These are phyloP conservation scores for Mycena indigotica DNA, from an alignment of 768 basidiomycete genomes.

Conservation along the genomic window DNA sequence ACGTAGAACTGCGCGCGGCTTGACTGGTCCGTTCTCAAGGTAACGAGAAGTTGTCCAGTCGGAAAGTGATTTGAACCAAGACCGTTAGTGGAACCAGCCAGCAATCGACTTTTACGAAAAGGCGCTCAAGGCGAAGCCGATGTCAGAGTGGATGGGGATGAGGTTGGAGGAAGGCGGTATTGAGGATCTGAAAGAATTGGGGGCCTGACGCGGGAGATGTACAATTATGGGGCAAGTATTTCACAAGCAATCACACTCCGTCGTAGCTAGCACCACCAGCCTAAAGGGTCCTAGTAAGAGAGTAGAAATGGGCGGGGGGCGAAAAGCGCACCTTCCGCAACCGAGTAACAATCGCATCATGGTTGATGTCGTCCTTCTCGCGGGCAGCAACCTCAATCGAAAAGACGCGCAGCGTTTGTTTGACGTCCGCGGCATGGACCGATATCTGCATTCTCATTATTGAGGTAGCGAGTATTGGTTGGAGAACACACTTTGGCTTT, in stretches of 20 bases:
- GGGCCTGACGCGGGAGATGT: no score
- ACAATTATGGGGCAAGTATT: background rate
- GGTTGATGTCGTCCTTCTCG: slow-evolving; percentile 81
- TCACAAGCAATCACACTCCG: slow-evolving; percentile 54
- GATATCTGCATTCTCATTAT: slow-evolving; percentile 65
- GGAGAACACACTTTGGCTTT: slow-evolving; percentile 79
- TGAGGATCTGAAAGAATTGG: slow-evolving; percentile 51
- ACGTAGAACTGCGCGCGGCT: slow-evolving; percentile 68
- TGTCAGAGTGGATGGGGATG: slow-evolving; percentile 91
- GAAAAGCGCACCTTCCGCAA: slow-evolving; percentile 70
- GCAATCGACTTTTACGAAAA: slow-evolving; percentile 93
- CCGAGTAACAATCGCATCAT: slow-evolving; percentile 80
- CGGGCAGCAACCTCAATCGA: slow-evolving; percentile 88
- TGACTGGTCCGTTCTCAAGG: slow-evolving; percentile 84
- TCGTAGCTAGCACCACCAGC: slow-evolving; percentile 90
- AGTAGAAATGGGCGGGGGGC: slow-evolving; percentile 22
- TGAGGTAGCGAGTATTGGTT: slow-evolving; percentile 33
- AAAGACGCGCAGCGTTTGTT: slow-evolving; percentile 71
- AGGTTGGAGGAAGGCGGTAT: slow-evolving; percentile 73
- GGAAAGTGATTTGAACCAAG: background rate
- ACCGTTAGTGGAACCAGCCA: slow-evolving; percentile 85
- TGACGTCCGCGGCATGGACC: slow-evolving; percentile 89
- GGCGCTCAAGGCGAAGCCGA: slow-evolving; percentile 70
- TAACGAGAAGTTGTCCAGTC: slow-evolving; percentile 30
- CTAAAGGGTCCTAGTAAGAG: slow-evolving; percentile 39